Conservation (phyloP, 129 eudicot genomes). For the Daucus carota region DH1_v3.0 NC_030385.2:38312001-38312500, state of each 20-base stretch:
- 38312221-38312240: background rate
- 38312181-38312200: background rate
- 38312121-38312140: background rate
- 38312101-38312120: background rate
- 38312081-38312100: background rate
- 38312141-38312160: background rate
- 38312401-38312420: background rate
- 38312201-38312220: background rate
- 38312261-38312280: background rate
- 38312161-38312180: background rate
- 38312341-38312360: background rate
- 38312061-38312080: background rate
- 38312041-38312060: conserved; percentile 8
- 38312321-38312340: background rate
- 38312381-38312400: background rate
- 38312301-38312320: background rate
- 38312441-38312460: background rate
- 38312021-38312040: conserved; percentile 13
- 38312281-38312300: background rate
- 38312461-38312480: background rate
- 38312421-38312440: background rate
- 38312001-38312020: conserved; percentile 26
- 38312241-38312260: background rate
- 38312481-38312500: background rate
- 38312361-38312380: background rate